Percentiles rank a stretch among this genome's conserved stretches.
Evolutionary conservation across 495 filamentous ascomycete species (phyloP).

Genomic region (Chaetomium cochliodes): DNA sequence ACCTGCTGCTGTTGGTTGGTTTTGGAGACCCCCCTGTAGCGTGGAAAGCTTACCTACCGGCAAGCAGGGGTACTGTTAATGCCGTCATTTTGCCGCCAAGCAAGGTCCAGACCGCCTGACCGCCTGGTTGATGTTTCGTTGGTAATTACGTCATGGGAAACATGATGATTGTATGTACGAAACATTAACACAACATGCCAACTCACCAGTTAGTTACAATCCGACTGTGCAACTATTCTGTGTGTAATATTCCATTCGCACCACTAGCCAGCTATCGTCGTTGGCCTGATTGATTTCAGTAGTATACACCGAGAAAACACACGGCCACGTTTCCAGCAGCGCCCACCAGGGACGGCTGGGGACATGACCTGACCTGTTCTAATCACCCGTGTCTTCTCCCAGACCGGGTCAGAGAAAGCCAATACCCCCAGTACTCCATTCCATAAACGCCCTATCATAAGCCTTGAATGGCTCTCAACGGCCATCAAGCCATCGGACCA

Average conservation of each 20-base stretch:
- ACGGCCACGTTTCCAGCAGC: neutral
- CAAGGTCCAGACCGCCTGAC: slow-evolving; percentile 14
- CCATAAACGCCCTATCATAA: neutral
- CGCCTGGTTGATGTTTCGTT: neutral
- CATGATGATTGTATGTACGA: too few relatives aligned
- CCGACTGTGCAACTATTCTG: neutral
- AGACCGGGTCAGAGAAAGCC: neutral
- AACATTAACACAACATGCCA: too few relatives aligned
- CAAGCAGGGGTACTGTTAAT: slow-evolving; percentile 2
- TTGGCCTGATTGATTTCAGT: neutral
- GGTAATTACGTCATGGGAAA: slow-evolving; percentile 22
- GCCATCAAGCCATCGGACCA: too few relatives aligned
- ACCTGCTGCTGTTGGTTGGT: slow-evolving; percentile 16
- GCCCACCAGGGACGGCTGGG: neutral
- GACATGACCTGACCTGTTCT: neutral
- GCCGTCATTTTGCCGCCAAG: slow-evolving; percentile 20
- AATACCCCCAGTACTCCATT: neutral
- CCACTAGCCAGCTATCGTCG: neutral
- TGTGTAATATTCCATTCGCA: neutral
- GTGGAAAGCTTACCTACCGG: neutral
- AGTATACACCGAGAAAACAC: neutral
- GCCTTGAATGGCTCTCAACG: too few relatives aligned
- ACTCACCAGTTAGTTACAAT: too few relatives aligned
- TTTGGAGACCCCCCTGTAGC: slow-evolving; percentile 21
- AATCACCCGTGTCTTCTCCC: neutral